Conservation (phyloP, 179 eudicot genomes). For the Gypsophila paniculata region DNA sequence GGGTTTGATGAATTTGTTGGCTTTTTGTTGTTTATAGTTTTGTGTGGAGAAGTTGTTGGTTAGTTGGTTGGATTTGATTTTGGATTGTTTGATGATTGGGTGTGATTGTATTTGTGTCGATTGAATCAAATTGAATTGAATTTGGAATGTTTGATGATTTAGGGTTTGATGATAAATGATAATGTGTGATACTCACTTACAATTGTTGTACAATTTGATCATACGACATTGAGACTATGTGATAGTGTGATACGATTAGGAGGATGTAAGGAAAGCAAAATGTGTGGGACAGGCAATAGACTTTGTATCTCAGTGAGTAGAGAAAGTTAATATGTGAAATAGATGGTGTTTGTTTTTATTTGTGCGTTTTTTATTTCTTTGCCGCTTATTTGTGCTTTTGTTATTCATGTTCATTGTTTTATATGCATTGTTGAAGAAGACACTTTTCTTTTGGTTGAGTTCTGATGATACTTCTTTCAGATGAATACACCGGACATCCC, state of each 20-base stretch:
- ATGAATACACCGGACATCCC: conserved; percentile 44
- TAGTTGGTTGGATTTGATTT: not conserved
- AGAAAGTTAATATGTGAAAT: not conserved
- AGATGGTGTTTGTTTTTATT: not conserved
- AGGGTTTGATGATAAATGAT: not conserved
- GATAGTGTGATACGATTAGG: not conserved
- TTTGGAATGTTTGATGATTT: not conserved
- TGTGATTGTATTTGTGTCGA: not conserved
- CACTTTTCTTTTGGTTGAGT: conserved; percentile 9
- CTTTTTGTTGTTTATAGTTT: not conserved
- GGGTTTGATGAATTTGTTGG: too few relatives aligned
- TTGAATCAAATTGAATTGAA: not conserved
- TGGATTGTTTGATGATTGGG: too few relatives aligned
- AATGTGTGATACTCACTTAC: not conserved
- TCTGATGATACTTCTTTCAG: conserved; percentile 47
- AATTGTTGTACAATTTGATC: not conserved
- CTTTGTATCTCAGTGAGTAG: too few relatives aligned
- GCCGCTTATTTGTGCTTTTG: not conserved
- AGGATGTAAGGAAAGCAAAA: not conserved
- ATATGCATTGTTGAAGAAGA: not conserved
- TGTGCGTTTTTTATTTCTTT: not conserved
- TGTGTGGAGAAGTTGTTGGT: not conserved
- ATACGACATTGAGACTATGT: not conserved
- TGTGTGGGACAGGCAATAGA: not conserved
- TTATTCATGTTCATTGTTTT: not conserved